Evolutionary conservation across 140 eudicot species (phyloP).

Genomic region (Ambrosia hybrid): DNA sequence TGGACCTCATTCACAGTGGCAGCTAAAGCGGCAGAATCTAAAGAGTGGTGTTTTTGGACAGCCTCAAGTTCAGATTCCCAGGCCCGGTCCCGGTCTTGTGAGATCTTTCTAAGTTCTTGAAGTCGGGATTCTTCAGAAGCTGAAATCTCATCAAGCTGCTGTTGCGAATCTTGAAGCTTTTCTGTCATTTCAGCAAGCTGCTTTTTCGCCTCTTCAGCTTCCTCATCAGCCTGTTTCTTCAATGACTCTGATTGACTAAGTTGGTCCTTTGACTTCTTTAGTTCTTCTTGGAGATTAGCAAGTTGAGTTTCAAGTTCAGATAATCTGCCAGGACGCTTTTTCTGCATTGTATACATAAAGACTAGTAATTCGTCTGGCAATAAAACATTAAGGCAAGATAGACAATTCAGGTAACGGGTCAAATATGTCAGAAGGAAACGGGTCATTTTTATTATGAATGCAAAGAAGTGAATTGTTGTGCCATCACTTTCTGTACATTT

Average conservation of each 20-base stretch:
- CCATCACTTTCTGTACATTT: not conserved
- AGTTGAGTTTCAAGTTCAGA: conserved; percentile 78
- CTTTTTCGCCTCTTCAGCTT: conserved; percentile 73
- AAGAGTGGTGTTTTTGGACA: conserved; percentile 76
- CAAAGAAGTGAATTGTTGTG: not conserved
- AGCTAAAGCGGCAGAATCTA: conserved; percentile 80
- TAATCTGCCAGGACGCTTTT: conserved; percentile 56
- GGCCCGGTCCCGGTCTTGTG: conserved; percentile 91
- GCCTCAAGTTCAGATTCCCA: conserved; percentile 98
- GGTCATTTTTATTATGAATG: not conserved
- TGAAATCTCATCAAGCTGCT: conserved; percentile 71
- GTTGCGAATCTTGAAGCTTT: conserved; percentile 66
- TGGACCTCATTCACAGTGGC: conserved; percentile 72
- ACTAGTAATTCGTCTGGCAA: not conserved
- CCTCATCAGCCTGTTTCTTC: conserved; percentile 63
- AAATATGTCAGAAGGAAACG: not conserved
- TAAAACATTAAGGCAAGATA: not conserved
- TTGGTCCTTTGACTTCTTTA: conserved; percentile 72
- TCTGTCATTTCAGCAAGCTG: conserved; percentile 61
- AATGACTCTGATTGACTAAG: conserved; percentile 56
- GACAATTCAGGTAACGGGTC: not conserved
- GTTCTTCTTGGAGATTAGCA: conserved; percentile 83
- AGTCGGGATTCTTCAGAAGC: conserved; percentile 77
- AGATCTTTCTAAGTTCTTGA: conserved; percentile 78
- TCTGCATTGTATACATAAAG: conserved; percentile 38